phyloP scores from a whole-genome alignment of 169 alveolate genomes.

The Babesia sp. region DNA sequence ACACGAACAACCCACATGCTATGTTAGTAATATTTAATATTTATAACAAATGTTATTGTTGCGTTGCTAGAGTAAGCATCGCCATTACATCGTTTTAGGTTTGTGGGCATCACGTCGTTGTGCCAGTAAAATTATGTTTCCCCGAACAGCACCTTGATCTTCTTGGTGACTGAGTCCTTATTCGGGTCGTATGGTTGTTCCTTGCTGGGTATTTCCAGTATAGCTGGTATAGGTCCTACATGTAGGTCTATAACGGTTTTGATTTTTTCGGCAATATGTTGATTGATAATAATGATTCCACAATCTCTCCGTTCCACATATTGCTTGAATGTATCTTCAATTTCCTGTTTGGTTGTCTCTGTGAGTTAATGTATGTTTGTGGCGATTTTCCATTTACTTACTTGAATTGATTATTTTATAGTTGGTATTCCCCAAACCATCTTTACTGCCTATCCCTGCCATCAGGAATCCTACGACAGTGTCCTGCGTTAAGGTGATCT shows the following conservation, averaged over 20 bases:
- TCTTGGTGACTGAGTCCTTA: conserved; percentile 74
- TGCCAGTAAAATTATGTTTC: conserved; percentile 45
- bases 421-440: conserved; percentile 74
- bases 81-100: neutral
- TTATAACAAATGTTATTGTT: too few species aligned
- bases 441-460: conserved; percentile 78
- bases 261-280: conserved; percentile 77
- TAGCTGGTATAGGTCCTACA: conserved; percentile 70
- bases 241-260: conserved; percentile 70
- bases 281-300: conserved; percentile 75
- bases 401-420: conserved; percentile 73
- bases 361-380: neutral
- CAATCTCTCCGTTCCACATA: conserved; percentile 70
- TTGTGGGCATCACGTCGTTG: neutral
- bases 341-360: conserved; percentile 72
- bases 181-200: conserved; percentile 77
- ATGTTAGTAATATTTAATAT: too few species aligned
- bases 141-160: conserved; percentile 73
- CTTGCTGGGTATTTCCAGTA: conserved; percentile 77
- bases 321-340: conserved; percentile 72
- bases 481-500: conserved; percentile 53
- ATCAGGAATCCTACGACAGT: conserved; percentile 77
- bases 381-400: conserved; percentile 4
- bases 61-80: too few species aligned
- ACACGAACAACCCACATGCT: neutral